Percentiles rank a stretch among this genome's conserved stretches.
Evolutionary conservation across 1,139 yeast genomes (phyloP).

Genomic region (Yamadazyma taylorii): DNA sequence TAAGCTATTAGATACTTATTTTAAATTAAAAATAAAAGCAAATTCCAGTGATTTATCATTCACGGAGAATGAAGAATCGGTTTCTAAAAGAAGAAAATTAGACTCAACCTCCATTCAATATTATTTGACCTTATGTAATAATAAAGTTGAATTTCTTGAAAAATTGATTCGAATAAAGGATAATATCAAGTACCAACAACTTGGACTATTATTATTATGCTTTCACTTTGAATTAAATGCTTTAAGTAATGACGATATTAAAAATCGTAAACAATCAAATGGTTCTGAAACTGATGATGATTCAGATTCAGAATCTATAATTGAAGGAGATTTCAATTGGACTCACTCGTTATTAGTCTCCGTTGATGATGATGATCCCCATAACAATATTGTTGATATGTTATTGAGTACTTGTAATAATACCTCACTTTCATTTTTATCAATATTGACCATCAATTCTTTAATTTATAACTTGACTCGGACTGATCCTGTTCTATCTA

Average conservation of each 20-base stretch:
- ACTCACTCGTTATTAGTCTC: background rate
- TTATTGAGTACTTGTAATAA: constrained; percentile 8
- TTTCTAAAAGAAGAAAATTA: constrained; percentile 6
- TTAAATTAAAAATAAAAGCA: background rate
- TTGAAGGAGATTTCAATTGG: constrained; percentile 1
- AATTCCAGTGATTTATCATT: background rate
- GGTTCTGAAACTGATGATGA: background rate
- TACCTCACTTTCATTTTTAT: constrained; percentile 8
- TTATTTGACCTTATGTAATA: background rate
- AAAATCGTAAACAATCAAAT: too few relatives aligned
- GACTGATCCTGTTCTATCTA: constrained; percentile 1
- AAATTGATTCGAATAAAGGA: constrained; percentile 1
- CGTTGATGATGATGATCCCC: background rate
- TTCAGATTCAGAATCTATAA: background rate
- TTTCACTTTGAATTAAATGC: constrained; percentile 1
- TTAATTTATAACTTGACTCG: constrained; percentile 7
- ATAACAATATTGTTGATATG: constrained; percentile 1
- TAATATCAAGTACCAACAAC: background rate
- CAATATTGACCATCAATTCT: constrained; percentile 13
- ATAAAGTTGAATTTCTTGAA: constrained; percentile 4
- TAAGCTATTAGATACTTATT: constrained; percentile 10
- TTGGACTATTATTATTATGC: constrained; percentile 1
- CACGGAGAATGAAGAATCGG: background rate
- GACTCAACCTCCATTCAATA: background rate
- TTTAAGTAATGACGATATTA: background rate